Conservation (phyloP, 2,329 filamentous ascomycete genomes). For the Clarireedia sp. region DNA sequence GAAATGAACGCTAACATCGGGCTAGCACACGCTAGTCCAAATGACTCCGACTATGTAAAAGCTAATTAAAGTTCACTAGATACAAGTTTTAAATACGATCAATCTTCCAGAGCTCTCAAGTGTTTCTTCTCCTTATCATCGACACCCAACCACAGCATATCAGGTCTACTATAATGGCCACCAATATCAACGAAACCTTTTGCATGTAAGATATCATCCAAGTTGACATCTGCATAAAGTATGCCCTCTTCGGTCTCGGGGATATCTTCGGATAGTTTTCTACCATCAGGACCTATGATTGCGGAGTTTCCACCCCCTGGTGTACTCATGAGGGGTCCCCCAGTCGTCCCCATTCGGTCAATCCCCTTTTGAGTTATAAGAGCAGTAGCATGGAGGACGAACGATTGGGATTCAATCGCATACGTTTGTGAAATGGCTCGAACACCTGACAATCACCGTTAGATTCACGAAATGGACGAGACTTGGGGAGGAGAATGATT, state of each 20-base stretch:
- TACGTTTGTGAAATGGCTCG: constrained; percentile 47
- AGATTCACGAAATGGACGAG: background rate
- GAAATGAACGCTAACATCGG: too few species aligned
- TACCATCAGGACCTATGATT: constrained; percentile 47
- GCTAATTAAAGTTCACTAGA: too few species aligned
- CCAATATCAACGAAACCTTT: constrained; percentile 19
- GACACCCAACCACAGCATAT: constrained; percentile 21
- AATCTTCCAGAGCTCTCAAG: background rate
- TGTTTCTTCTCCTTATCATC: constrained; percentile 15
- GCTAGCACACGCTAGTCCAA: too few species aligned
- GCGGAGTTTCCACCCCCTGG: constrained; percentile 40
- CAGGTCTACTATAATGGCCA: constrained; percentile 19
- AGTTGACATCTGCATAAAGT: constrained; percentile 35
- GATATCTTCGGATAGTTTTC: constrained; percentile 32
- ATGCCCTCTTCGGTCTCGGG: constrained; percentile 46
- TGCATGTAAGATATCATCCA: constrained; percentile 13
- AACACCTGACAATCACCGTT: constrained; percentile 20
- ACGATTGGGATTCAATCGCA: constrained; percentile 49
- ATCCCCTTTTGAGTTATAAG: constrained; percentile 34
- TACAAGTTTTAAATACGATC: background rate
- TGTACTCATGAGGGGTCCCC: constrained; percentile 35
- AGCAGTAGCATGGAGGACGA: constrained; percentile 47
- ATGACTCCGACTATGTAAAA: too few species aligned
- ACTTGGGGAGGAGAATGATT: constrained; percentile 14
- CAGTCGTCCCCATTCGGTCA: background rate